These are phyloP conservation scores for Catharanthus roseus DNA, from an alignment of 257 asterid species.

Conservation along the genomic window DNA sequence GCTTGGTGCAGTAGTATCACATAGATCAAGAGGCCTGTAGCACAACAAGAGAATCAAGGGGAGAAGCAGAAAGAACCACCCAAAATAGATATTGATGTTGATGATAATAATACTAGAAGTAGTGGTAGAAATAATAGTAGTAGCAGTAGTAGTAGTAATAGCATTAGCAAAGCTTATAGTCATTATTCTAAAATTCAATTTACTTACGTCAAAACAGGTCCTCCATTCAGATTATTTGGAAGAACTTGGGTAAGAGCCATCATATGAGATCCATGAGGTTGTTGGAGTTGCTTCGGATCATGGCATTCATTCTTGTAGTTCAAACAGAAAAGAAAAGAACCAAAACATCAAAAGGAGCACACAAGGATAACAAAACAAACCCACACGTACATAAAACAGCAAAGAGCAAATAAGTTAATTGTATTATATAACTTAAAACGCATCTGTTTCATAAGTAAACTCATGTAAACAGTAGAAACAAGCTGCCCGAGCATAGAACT, in stretches of 20 bases:
- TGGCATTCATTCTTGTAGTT: constrained; percentile 41
- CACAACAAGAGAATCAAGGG: constrained; percentile 17
- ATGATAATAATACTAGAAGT: neutral
- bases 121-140: too few relatives aligned
- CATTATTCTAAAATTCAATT: neutral
- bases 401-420: neutral
- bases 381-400: neutral
- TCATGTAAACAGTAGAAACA: neutral
- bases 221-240: constrained; percentile 76
- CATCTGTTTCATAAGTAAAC: neutral
- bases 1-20: constrained; percentile 52
- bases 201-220: constrained; percentile 74
- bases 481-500: neutral
- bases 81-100: too few relatives aligned
- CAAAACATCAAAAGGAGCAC: constrained; percentile 12
- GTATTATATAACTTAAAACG: neutral
- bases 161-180: neutral
- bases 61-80: constrained; percentile 11
- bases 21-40: constrained; percentile 84
- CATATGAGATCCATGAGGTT: constrained; percentile 78
- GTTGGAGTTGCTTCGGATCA: constrained; percentile 83
- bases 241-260: constrained; percentile 68
- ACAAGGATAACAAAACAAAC: constrained; percentile 1
- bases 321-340: constrained; percentile 17
- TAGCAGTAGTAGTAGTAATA: neutral